Conservation (phyloP, 306 rosid species). For the Hippophae gyantsensis region DNA sequence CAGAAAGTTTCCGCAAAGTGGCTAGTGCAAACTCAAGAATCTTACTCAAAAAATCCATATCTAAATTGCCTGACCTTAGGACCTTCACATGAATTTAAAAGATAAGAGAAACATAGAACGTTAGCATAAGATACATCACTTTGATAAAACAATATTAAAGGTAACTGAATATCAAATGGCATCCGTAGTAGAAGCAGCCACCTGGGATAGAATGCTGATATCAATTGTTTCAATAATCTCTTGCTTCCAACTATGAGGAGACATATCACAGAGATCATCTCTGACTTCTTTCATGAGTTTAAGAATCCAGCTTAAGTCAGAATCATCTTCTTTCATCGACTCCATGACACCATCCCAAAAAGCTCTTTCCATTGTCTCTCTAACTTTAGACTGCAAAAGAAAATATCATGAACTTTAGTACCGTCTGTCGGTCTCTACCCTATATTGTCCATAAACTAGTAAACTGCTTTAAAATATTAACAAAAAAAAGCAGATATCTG, state of each 20-base stretch:
- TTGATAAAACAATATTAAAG: background rate
- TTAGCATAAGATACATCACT: background rate
- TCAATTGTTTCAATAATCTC: conserved; percentile 65
- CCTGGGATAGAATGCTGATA: conserved; percentile 65
- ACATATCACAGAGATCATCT: conserved; percentile 73
- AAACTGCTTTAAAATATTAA: background rate
- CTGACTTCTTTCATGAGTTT: conserved; percentile 80
- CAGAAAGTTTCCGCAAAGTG: conserved; percentile 69
- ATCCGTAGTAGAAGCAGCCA: conserved; percentile 14
- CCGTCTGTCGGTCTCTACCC: background rate
- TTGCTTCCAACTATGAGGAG: conserved; percentile 80
- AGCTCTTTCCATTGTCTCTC: conserved; percentile 77
- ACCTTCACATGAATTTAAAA: conserved; percentile 36
- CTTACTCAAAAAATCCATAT: conserved; percentile 65
- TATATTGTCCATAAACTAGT: background rate
- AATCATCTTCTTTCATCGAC: conserved; percentile 57
- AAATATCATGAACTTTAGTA: conserved; percentile 4
- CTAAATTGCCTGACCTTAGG: conserved; percentile 64
- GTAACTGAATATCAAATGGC: background rate
- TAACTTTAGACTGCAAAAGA: conserved; percentile 52
- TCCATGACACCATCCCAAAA: conserved; percentile 89
- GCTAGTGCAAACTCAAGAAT: conserved; percentile 70
- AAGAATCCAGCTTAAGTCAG: conserved; percentile 62
- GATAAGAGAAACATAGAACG: background rate
- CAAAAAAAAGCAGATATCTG: background rate